Evolutionary conservation across 805 yeast species (phyloP), one percentile per base, ranked within the genome.

Genomic region (Candida nonsorbophila): DNA sequence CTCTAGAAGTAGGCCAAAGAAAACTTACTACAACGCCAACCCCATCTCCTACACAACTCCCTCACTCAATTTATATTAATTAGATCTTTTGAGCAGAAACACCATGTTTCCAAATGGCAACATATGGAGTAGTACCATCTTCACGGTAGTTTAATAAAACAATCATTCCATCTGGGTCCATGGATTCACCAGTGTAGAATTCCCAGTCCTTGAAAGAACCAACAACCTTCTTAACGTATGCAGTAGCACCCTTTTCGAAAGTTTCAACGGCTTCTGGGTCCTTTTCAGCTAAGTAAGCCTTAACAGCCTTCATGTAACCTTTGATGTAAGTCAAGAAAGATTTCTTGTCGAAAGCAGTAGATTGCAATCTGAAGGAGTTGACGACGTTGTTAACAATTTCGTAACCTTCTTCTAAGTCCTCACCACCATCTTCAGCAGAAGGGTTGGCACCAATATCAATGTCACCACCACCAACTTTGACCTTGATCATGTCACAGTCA

Each of bases 161-260:
- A 60, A 92, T 71, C 98, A 92, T 92, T 51, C 82, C 98, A 70
- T 92, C 98, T 67, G 98, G 98, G 79, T 92, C 97, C 98, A 92
- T 92, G 62, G 95, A 84, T 76, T 90, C 97, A 77, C 98, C 97
- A 51, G 96, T 90, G 88, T 70, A 92, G 79, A 92, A 92, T 63
- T 92, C 98, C 94, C 94, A 92, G 79, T 92, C 98, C 62, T 82
- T 83, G 92, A 92, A 92, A 68, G 88, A 82, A 56, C 79, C 83
- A 55, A 92, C 67, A 48, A 92, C 82, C 79, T 92, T 92, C 85
- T 92, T 92, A 69, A 84, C 94, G 78, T 88, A 92, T 52, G 84
- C 69, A 51, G 79, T 75, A 53, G 98, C 98, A 66, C 97, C 97
- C 77, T 92, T 90, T 79, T 90, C 97, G 69, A 92, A 92, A 47